Evolutionary conservation across 225 moss, liverwort and hornwort species (phyloP), one percentile per base, ranked within the genome.

Genomic region (Polytrichum commune): DNA sequence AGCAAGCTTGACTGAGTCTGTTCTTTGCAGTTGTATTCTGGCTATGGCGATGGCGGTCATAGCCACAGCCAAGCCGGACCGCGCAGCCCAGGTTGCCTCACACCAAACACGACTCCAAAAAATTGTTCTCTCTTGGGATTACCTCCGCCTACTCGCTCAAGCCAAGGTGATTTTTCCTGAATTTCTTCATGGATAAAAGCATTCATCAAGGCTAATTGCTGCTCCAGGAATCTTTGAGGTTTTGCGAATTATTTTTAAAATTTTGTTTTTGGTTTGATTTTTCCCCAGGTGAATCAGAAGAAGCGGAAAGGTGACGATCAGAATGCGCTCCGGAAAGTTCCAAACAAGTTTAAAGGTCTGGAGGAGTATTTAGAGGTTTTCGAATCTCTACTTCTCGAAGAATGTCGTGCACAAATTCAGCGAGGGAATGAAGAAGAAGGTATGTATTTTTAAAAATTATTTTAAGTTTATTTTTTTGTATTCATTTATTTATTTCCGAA

Each of bases 401-500:
- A 95, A 69, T 98, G 98, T 81, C 90, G 98, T 69, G 91, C 98
- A 57, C 98, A 98, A 76, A 98, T 98, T 63, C 75, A 95, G 75
- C 90, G 98, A 72, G 95, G 95, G 69, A 95, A 98, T 73, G 97
- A 94, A 74, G 94, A 98, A 82, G 86, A 78, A 83, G 93, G 96
- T 90, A 65, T 27, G 71, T 2, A 13, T 9, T 35, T 35, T 9
- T 30, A 8, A 33, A 2, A 33, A 1, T 7, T 7, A 8, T 1
- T 8, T 33, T 7, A 6, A 38, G 4, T 9, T 7, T 32, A 32
- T 7, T 7, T 7, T 7, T 7, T 32, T 32, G n/a, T n/a, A 7
- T 25, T 25, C 1, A 25, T 25, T 25, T 25, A 2, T 0, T 35
- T 9, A 2, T 38, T 38, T 35, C 13, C 10, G 4, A 46, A 16